A percentile compares a stretch with the other conserved stretches of the same genome.
Evolutionary conservation across 2,329 filamentous ascomycete species (phyloP).

Genomic region (Trichoderma sp.): DNA sequence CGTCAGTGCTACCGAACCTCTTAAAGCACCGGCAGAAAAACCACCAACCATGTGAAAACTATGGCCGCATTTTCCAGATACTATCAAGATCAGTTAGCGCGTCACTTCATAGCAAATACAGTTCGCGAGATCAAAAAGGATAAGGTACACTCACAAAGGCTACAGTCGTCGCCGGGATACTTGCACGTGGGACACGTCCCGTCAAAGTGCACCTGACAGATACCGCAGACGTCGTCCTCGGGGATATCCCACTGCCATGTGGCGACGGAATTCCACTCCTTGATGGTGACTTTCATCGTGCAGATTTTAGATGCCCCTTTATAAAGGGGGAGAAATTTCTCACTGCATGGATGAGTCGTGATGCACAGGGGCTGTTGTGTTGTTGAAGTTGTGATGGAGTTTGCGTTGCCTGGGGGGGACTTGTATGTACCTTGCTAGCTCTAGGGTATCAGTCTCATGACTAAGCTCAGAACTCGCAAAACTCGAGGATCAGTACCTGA

Average conservation of each 20-base stretch:
- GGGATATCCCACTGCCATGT: constrained; percentile 98
- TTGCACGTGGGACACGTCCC: constrained; percentile 97
- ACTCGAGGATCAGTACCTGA: not conserved
- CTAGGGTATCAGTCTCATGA: constrained; percentile 10
- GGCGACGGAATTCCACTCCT: constrained; percentile 88
- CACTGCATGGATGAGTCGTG: not conserved
- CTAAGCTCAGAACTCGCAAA: not conserved
- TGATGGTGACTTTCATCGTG: constrained; percentile 90
- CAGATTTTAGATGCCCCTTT: not conserved
- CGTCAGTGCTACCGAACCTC: not conserved
- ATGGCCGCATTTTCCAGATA: constrained; percentile 94
- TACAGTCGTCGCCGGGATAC: constrained; percentile 94
- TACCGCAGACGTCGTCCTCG: constrained; percentile 96
- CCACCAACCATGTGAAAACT: constrained; percentile 88
- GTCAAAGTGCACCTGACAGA: constrained; percentile 97
- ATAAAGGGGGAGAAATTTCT: not conserved
- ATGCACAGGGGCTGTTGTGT: not conserved
- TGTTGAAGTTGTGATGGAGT: not conserved
- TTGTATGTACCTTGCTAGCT: not conserved
- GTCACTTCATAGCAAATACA: not conserved
- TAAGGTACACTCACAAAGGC: constrained; percentile 62
- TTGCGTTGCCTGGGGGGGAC: not conserved
- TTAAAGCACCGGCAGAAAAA: not conserved
- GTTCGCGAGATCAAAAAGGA: no score
- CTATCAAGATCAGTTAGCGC: constrained; percentile 44